These are phyloP conservation scores for Poronia punctata DNA, from an alignment of 495 filamentous ascomycete species.

Conservation along the genomic window DNA sequence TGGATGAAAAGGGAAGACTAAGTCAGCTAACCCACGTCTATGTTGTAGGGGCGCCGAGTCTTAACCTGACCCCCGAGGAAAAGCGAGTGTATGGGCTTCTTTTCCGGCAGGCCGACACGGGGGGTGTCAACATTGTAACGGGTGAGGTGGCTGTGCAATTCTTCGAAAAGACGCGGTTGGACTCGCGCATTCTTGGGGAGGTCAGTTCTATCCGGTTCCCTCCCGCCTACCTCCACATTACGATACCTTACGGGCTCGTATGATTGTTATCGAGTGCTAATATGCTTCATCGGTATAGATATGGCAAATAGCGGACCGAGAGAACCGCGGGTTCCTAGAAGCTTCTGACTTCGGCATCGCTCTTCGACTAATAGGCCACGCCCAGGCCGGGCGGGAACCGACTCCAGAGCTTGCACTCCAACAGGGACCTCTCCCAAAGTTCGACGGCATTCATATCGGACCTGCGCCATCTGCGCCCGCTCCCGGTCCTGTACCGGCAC, in stretches of 20 bases:
- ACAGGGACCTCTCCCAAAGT: slow-evolving; percentile 85
- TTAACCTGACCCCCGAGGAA: slow-evolving; percentile 87
- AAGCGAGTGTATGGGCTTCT: slow-evolving; percentile 88
- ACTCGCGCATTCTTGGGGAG: slow-evolving; percentile 80
- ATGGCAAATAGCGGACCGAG: slow-evolving; percentile 97
- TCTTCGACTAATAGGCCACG: slow-evolving; percentile 88
- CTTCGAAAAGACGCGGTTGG: slow-evolving; percentile 90
- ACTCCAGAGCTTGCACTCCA: slow-evolving; percentile 61
- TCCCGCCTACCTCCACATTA: too few relatives aligned
- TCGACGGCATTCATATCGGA: slow-evolving; percentile 62
- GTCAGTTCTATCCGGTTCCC: too few relatives aligned
- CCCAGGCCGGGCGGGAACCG: slow-evolving; percentile 76
- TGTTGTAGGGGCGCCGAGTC: slow-evolving; percentile 54
- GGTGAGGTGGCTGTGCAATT: slow-evolving; percentile 95
- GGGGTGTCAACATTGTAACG: slow-evolving; percentile 86
- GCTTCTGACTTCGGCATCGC: slow-evolving; percentile 87
- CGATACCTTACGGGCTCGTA: too few relatives aligned
- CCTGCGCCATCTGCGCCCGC: too few relatives aligned
- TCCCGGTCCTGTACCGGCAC: slow-evolving; percentile 47
- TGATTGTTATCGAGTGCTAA: slow-evolving; percentile 13
- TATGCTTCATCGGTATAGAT: slow-evolving; percentile 51
- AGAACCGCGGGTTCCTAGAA: slow-evolving; percentile 90
- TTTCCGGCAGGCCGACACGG: slow-evolving; percentile 82
- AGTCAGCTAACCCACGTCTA: slow-evolving; percentile 6
- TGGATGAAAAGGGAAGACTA: not conserved